Conservation (phyloP, 345 rosid genomes). For the Populus euphratica region DNA sequence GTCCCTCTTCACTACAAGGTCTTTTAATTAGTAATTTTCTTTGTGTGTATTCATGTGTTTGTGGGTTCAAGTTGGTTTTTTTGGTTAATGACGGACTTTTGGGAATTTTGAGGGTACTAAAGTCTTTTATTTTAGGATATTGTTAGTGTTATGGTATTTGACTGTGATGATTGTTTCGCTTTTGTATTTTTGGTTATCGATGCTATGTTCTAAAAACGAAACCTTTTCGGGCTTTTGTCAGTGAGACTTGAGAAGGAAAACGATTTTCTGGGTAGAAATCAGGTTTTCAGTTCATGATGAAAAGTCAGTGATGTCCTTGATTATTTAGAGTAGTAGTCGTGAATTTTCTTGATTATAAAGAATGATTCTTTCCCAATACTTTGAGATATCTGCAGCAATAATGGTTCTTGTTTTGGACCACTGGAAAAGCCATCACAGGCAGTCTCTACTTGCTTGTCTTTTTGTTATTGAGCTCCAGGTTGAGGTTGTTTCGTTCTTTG, state of each 20-base stretch:
- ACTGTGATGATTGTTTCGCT: not conserved
- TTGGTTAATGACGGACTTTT: not conserved
- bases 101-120: not conserved
- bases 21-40: not conserved
- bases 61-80: not conserved
- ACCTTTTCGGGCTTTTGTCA: not conserved
- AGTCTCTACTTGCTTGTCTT: not conserved
- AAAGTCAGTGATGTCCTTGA: not conserved
- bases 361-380: not conserved
- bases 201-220: not conserved
- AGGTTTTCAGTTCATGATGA: not conserved
- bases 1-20: conserved; percentile 92
- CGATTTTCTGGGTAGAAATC: not conserved
- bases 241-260: not conserved
- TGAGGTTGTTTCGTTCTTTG: not conserved
- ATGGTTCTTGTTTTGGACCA: not conserved
- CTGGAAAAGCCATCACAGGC: not conserved
- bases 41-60: not conserved
- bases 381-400: not conserved
- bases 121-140: conserved; percentile 8
- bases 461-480: not conserved
- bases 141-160: not conserved
- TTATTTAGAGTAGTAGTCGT: not conserved
- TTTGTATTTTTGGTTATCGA: not conserved
- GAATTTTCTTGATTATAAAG: not conserved